Evolutionary conservation across 2,329 filamentous ascomycete genomes (phyloP), one percentile per base, ranked within the genome.

Genomic region (Arthroderma sp.): DNA sequence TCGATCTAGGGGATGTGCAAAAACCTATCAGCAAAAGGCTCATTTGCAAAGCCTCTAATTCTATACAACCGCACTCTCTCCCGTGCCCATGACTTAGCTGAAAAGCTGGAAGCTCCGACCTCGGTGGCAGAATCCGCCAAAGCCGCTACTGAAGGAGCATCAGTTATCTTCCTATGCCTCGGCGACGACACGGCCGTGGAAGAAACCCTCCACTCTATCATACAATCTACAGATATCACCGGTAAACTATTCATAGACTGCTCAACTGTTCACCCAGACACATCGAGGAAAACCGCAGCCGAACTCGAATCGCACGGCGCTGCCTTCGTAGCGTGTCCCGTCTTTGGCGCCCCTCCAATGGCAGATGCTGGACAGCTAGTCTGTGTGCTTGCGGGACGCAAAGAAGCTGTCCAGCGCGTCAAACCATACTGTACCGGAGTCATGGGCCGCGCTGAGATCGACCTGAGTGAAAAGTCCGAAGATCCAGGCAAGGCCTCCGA

Each of bases 201-300:
- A 46, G 66, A 73, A 4, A 76, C 78, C 15, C 72, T 85, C 48
- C 62, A 71, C 36, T 59, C 70, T 3, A 74, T 81, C 29, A 65
- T 85, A 3, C 9, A 49, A 4, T 55, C 73, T 40, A 57, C 65
- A 11, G 66, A 77, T 46, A 65, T 84, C 11, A 70, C 70, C 29
- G 79, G 77, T 49, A 94, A 94, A 66, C 68, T 91, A 10, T 80
- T 94, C 52, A 74, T 94, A 30, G 87, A 94, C 58, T 88, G 83
- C 71, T 91, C 85, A 3, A 94, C 87, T 28, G 77, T 94, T 32
- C 83, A 91, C 61, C 87, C 88, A 0, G 81, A 88, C 45, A 86
- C 83, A 3, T 84, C 83, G 1, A 75, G 84, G 49, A 70, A 70
- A 28, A 63, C 85, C 3, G 80, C 80, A 28, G 69, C 77, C 52